Conservation (phyloP, 129 eudicot genomes). For the Heracleum sosnowskyi region DNA sequence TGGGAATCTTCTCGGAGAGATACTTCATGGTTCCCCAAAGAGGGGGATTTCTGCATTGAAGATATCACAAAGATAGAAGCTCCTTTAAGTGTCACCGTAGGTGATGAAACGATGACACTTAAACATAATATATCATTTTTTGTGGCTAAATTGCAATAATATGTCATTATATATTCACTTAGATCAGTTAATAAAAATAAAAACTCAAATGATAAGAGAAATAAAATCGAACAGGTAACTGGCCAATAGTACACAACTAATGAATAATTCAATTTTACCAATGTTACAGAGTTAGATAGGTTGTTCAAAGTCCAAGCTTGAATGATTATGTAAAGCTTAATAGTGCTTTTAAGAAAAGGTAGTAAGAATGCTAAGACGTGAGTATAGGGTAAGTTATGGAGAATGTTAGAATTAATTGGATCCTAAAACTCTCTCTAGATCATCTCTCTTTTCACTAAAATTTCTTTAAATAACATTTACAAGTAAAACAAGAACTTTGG, state of each 20-base stretch:
- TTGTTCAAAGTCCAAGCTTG: not conserved
- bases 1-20: constrained; percentile 91
- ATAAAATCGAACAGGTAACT: not conserved
- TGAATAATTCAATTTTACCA: not conserved
- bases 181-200: not conserved
- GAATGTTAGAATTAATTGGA: not conserved
- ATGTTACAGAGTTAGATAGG: not conserved
- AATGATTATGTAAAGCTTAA: not conserved
- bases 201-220: not conserved
- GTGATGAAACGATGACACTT: not conserved
- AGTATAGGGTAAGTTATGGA: not conserved
- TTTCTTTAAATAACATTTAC: not conserved
- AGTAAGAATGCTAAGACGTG: not conserved
- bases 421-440: not conserved
- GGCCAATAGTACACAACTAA: not conserved
- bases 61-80: constrained; percentile 6
- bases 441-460: not conserved
- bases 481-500: not conserved
- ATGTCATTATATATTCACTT: not conserved
- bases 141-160: not conserved
- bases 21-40: constrained; percentile 97
- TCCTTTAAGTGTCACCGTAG: not conserved
- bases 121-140: not conserved
- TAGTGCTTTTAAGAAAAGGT: not conserved
- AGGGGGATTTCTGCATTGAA: constrained; percentile 82